phyloP scores from a whole-genome alignment of 176 grass and related monocot genomes.

The Oryza australiensis region DNA sequence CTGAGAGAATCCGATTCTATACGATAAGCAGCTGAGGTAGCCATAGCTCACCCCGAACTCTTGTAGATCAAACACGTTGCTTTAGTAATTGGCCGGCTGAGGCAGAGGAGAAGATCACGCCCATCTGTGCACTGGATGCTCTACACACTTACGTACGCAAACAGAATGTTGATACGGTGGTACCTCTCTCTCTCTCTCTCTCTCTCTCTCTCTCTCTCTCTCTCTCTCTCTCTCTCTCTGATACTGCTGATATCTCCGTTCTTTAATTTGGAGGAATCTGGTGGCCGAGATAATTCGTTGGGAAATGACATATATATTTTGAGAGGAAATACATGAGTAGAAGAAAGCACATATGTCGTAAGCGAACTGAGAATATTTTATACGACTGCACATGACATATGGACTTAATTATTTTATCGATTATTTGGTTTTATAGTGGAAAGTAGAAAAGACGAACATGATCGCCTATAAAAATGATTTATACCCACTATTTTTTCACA shows the following conservation, averaged over 20 bases:
- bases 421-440: no score
- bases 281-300: no score
- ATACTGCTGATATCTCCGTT: neutral
- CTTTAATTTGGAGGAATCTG: neutral
- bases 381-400: no score
- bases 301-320: neutral
- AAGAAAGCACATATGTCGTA: no score
- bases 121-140: neutral
- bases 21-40: neutral
- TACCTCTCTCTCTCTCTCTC: neutral
- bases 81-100: neutral
- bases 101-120: neutral
- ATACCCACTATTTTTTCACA: no score
- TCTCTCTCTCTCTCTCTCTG: neutral
- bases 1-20: slow-evolving; percentile 38
- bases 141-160: neutral
- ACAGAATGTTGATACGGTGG: neutral
- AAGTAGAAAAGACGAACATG: no score
- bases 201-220: neutral
- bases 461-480: no score
- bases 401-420: no score
- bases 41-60: neutral
- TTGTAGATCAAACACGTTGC: slow-evolving; percentile 3
- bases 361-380: no score
- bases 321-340: no score